Conservation (phyloP, 257 asterid genomes). For the Plantago major region DNA sequence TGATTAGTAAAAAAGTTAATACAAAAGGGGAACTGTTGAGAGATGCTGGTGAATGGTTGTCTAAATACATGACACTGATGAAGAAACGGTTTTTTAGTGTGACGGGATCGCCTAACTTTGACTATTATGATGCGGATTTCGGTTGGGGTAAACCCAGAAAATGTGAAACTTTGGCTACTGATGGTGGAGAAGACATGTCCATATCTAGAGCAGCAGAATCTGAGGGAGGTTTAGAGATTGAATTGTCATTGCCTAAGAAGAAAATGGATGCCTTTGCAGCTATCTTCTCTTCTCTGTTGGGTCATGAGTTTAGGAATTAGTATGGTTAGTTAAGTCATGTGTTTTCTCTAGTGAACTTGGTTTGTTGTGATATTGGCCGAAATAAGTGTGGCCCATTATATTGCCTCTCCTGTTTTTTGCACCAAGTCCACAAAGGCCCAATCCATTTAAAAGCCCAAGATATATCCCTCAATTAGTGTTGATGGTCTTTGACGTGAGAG, state of each 20-base stretch:
- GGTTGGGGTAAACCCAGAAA: slow-evolving; percentile 48
- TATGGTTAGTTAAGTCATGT: too few species aligned
- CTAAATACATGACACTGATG: background rate
- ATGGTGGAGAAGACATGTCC: slow-evolving; percentile 21
- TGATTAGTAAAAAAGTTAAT: slow-evolving; percentile 14
- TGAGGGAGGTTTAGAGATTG: slow-evolving; percentile 38
- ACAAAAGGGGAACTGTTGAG: slow-evolving; percentile 21
- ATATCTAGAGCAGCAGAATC: slow-evolving; percentile 26
- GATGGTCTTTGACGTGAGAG: too few species aligned
- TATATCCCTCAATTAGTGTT: too few species aligned
- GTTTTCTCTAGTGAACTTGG: too few species aligned
- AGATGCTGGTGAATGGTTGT: slow-evolving; percentile 22
- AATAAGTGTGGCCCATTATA: too few species aligned
- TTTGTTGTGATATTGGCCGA: too few species aligned
- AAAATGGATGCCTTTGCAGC: slow-evolving; percentile 30
- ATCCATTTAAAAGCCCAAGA: too few species aligned
- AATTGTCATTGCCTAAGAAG: slow-evolving; percentile 19
- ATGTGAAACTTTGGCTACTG: slow-evolving; percentile 28
- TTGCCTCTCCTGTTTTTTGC: too few species aligned
- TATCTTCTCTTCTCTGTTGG: slow-evolving; percentile 7
- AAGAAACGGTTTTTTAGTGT: slow-evolving; percentile 22
- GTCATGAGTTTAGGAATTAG: too few species aligned
- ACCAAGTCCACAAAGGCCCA: too few species aligned
- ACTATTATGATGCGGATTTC: slow-evolving; percentile 31
- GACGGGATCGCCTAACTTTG: slow-evolving; percentile 25